Percentiles rank a stretch among this genome's conserved stretches.
These are phyloP conservation scores for Sporormia fimetaria DNA, from an alignment of 495 filamentous ascomycete species.

Conservation along the genomic window DNA sequence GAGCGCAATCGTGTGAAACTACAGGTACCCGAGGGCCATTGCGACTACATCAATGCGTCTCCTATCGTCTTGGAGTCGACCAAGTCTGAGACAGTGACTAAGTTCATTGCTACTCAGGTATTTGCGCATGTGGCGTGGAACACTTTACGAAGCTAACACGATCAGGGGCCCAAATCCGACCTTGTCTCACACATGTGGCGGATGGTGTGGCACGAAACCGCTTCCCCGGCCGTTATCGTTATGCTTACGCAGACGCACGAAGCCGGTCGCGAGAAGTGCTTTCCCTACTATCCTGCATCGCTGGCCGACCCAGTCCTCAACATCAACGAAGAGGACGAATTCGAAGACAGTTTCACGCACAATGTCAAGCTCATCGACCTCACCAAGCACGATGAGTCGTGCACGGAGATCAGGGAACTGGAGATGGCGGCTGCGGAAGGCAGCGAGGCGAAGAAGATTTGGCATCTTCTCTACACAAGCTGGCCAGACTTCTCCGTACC, in stretches of 20 bases:
- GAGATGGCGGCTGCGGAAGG: constrained; percentile 45
- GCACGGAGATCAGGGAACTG: constrained; percentile 47
- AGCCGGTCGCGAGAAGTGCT: constrained; percentile 75
- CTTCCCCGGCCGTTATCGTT: constrained; percentile 71
- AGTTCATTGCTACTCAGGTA: constrained; percentile 60
- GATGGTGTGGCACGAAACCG: constrained; percentile 83
- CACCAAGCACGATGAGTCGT: constrained; percentile 37
- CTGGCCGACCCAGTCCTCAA: constrained; percentile 41
- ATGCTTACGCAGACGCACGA: constrained; percentile 94
- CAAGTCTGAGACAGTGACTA: constrained; percentile 39
- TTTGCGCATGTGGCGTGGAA: constrained; percentile 2
- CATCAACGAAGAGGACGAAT: constrained; percentile 50
- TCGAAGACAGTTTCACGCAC: constrained; percentile 48
- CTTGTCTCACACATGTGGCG: constrained; percentile 78
- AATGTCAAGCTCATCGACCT: constrained; percentile 42
- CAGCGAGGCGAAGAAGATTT: constrained; percentile 58
- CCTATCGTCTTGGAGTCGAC: constrained; percentile 60
- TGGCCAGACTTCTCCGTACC: constrained; percentile 95
- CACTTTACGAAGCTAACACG: background rate
- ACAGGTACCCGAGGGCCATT: constrained; percentile 62
- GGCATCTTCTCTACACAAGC: constrained; percentile 80
- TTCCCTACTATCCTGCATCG: constrained; percentile 70
- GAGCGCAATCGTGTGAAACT: constrained; percentile 75
- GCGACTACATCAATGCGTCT: constrained; percentile 95
- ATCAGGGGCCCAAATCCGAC: constrained; percentile 67